Percentiles rank a stretch among this genome's conserved stretches.
Evolutionary conservation across 2,329 filamentous ascomycete genomes (phyloP).

Genomic region (Cadophora gregata): DNA sequence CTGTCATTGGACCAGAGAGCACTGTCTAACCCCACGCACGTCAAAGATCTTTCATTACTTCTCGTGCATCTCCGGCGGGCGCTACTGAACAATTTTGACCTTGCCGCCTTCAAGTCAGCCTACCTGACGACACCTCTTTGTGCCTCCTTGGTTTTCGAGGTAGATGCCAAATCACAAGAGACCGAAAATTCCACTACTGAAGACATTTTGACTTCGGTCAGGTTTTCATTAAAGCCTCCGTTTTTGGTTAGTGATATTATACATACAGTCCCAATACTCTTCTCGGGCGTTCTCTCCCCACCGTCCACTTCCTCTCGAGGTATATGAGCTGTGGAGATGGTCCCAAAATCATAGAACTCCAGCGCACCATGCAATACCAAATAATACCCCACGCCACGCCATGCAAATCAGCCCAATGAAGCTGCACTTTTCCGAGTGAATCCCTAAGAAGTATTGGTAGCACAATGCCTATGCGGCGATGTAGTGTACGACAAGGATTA

Average conservation of each 20-base stretch:
- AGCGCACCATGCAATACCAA: background rate
- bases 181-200: background rate
- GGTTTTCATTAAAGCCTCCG: background rate
- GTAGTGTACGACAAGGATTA: background rate
- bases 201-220: background rate
- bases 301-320: background rate
- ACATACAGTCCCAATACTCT: background rate
- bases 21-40: background rate
- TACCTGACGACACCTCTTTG: background rate
- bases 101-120: too few species aligned
- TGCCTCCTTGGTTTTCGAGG: too few species aligned
- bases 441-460: background rate
- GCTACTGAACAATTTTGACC: too few species aligned
- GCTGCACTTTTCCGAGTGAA: background rate
- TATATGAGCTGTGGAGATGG: background rate
- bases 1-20: background rate
- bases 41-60: background rate
- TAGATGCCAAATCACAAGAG: background rate
- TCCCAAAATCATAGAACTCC: background rate
- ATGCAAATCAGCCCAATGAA: background rate
- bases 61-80: background rate
- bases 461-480: too few species aligned
- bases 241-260: constrained; percentile 5
- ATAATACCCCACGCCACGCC: background rate
- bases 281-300: background rate